phyloP scores from a whole-genome alignment of 1,284 basidiomycete genomes.

The Leccinum colubrinum region DNA sequence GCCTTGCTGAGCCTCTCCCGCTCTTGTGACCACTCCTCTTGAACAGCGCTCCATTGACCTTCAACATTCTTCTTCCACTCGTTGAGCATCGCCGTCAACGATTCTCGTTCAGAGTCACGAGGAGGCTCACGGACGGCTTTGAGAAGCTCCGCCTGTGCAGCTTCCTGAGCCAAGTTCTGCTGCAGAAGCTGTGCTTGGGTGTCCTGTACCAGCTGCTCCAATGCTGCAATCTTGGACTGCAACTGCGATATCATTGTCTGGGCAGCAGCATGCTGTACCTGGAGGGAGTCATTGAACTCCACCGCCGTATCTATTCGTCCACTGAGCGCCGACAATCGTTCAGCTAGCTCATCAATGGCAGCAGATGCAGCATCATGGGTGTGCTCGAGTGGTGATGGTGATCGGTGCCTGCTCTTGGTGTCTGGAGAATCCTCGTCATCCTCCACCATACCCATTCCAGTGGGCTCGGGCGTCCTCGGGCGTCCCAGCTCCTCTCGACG shows the following conservation, averaged over 20 bases:
- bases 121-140: slow-evolving; percentile 36
- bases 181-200: slow-evolving; percentile 39
- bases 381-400: slow-evolving; percentile 17
- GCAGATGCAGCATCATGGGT: slow-evolving; percentile 25
- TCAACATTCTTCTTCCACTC: slow-evolving; percentile 76
- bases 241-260: slow-evolving; percentile 77
- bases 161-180: slow-evolving; percentile 43
- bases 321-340: slow-evolving; percentile 71
- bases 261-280: slow-evolving; percentile 77
- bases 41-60: slow-evolving; percentile 64
- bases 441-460: slow-evolving; percentile 60
- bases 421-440: slow-evolving; percentile 35
- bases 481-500: slow-evolving; percentile 61
- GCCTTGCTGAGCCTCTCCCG: slow-evolving; percentile 73
- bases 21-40: slow-evolving; percentile 82
- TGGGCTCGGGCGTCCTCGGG: slow-evolving; percentile 76
- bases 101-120: slow-evolving; percentile 39
- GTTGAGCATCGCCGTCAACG: slow-evolving; percentile 50
- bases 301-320: slow-evolving; percentile 79
- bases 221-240: slow-evolving; percentile 62
- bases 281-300: slow-evolving; percentile 70
- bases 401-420: slow-evolving; percentile 17
- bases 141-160: slow-evolving; percentile 39
- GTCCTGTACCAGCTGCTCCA: slow-evolving; percentile 56
- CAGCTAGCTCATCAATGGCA: slow-evolving; percentile 58